A percentile compares a stretch with the other conserved stretches of the same genome.
Conservation (phyloP, 345 rosid genomes). For the Aquilaria yunnanensis region DNA sequence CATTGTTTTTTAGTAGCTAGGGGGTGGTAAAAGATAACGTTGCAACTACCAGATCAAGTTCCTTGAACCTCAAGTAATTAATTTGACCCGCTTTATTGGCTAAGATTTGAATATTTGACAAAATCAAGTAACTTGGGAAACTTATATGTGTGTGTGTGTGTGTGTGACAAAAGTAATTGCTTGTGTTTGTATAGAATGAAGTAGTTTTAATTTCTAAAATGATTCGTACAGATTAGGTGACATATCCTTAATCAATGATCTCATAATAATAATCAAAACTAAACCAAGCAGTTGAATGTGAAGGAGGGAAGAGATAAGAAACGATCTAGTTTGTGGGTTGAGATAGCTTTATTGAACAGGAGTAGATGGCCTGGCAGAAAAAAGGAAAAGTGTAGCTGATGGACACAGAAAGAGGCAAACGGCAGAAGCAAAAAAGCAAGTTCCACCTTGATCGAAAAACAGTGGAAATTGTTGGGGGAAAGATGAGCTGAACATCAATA, state of each 20-base stretch:
- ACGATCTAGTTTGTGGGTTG: conserved; percentile 5
- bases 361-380: conserved; percentile 14
- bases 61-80: conserved; percentile 20
- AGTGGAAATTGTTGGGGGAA: conserved; percentile 11
- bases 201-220: not conserved
- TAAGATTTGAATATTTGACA: not conserved
- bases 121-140: not conserved
- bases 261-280: conserved; percentile 3
- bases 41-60: conserved; percentile 3
- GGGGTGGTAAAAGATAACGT: not conserved
- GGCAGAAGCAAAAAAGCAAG: conserved; percentile 10
- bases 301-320: not conserved
- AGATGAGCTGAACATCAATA: conserved; percentile 40
- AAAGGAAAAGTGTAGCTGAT: conserved; percentile 9
- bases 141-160: too few relatives aligned
- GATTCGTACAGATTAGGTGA: not conserved
- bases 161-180: not conserved
- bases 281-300: not conserved
- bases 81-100: conserved; percentile 12
- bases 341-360: conserved; percentile 6
- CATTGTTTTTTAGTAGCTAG: too few relatives aligned
- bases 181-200: not conserved
- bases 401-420: conserved; percentile 17
- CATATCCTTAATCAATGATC: not conserved
- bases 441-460: conserved; percentile 10